Evolutionary conservation across 495 filamentous ascomycete genomes (phyloP).

Genomic region (Amphirosellinia nigrospora): DNA sequence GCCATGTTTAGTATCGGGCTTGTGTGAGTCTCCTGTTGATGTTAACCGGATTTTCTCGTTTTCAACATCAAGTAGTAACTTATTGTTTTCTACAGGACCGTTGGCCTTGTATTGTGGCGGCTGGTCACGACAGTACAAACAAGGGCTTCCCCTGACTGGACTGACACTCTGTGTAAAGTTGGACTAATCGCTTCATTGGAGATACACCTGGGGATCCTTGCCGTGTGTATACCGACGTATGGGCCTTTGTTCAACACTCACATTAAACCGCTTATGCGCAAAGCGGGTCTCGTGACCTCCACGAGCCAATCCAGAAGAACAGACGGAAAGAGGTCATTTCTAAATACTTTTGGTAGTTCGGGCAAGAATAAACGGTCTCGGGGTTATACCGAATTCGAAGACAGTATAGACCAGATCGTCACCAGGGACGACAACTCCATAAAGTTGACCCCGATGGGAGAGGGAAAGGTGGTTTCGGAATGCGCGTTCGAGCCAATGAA

Average conservation of each 20-base stretch:
- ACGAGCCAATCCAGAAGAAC: background rate
- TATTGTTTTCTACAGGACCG: constrained; percentile 14
- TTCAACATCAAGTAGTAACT: background rate
- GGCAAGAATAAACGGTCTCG: background rate
- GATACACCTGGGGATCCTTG: constrained; percentile 21
- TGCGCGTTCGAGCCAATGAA: background rate
- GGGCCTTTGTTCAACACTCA: constrained; percentile 29
- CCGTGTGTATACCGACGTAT: constrained; percentile 23
- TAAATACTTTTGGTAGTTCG: constrained; percentile 18
- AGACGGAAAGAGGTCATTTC: background rate
- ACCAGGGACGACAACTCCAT: constrained; percentile 10
- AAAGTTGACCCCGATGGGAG: background rate
- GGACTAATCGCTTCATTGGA: constrained; percentile 22
- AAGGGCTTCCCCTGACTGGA: constrained; percentile 16
- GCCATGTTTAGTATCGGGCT: constrained; percentile 48
- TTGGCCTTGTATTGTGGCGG: constrained; percentile 23
- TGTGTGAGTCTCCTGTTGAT: constrained; percentile 35
- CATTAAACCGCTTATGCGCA: constrained; percentile 13
- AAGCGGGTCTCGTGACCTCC: constrained; percentile 24
- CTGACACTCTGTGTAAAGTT: constrained; percentile 11
- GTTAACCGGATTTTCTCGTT: constrained; percentile 8
- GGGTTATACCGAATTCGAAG: background rate
- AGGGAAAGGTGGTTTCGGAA: constrained; percentile 17
- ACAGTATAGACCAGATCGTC: constrained; percentile 6
- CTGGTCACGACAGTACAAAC: constrained; percentile 1